Evolutionary conservation across 495 filamentous ascomycete species (phyloP), one percentile per base, ranked within the genome.

Genomic region (Lasiosphaeria ovina): DNA sequence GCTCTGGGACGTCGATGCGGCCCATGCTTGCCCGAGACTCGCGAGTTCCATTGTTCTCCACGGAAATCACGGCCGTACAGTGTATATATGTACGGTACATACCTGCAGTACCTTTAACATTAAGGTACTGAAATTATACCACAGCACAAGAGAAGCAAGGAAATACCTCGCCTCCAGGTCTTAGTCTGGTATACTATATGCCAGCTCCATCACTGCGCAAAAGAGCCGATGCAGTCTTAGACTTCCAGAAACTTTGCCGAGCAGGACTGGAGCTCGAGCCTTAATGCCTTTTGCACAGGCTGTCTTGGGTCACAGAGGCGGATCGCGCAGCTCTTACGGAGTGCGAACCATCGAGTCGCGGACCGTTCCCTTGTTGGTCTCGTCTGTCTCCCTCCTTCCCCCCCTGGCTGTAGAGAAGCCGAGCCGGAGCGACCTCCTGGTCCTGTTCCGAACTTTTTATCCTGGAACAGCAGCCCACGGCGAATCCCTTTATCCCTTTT

Each of bases 381-480:
- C 24, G 24, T 24, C 24, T 24, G 24, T 24, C 24, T 24, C 24
- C 24, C 24, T 24, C 24, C 24, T 24, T 50, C 48, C 12, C 16
- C 11, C 59, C 50, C 24, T 6, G 42, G 52, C 55, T 55, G 16
- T 45, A 64, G 11, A 38, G 38, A 58, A 62, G 62, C 57, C 58
- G 62, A 65, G 60, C 60, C 60, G 65, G 61, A 62, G 45, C 59
- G 51, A 63, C 45, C 62, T 58, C 58, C 55, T 62, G 38, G 52
- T 35, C 59, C 49, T 63, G 40, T 60, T 62, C 57, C 59, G 67
- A 60, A 48, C 35, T 47, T 59, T 65, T 66, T 62, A 61, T 54
- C 61, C 61, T 58, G 51, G 59, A 54, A 38, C 58, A 34, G 8
- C 35, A 48, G 34, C 10, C 52, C 48, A 62, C 38, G 34, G 51